Conservation (phyloP, 495 filamentous ascomycete species). For the Sordaria brevicollis region DNA sequence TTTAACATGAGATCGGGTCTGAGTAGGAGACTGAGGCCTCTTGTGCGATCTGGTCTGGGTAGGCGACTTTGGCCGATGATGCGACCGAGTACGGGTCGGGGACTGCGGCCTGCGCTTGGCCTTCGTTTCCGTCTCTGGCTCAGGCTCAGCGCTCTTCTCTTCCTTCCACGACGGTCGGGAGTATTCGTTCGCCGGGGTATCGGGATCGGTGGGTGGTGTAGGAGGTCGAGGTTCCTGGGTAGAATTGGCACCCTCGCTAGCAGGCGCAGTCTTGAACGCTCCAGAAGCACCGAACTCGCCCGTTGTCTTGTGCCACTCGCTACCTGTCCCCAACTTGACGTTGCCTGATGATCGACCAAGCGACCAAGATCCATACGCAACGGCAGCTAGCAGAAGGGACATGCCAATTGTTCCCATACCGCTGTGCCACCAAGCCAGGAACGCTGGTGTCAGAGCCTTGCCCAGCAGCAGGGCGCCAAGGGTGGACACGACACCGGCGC, state of each 20-base stretch:
- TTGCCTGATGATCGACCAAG: constrained; percentile 38
- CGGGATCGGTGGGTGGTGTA: constrained; percentile 20
- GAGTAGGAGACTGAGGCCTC: constrained; percentile 7
- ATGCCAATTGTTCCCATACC: constrained; percentile 52
- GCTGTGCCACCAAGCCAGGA: constrained; percentile 57
- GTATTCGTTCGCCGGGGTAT: constrained; percentile 17
- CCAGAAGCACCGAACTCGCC: constrained; percentile 13
- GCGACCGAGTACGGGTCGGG: not conserved
- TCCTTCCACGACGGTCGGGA: constrained; percentile 34
- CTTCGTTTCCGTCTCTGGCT: constrained; percentile 13
- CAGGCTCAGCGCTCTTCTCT: constrained; percentile 11
- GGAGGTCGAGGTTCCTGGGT: constrained; percentile 28
- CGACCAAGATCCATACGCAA: constrained; percentile 70
- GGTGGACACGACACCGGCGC: constrained; percentile 69
- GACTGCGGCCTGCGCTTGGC: constrained; percentile 3
- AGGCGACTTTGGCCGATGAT: not conserved
- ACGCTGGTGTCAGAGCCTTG: constrained; percentile 55
- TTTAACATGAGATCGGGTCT: not conserved
- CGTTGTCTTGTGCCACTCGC: not conserved
- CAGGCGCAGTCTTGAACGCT: constrained; percentile 19
- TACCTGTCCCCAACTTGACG: not conserved
- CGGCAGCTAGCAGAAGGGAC: constrained; percentile 47
- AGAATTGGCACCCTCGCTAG: constrained; percentile 26
- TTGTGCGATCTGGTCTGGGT: not conserved
- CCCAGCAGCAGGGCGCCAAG: constrained; percentile 56